A percentile compares a stretch with the other conserved stretches of the same genome.
phyloP scores from a whole-genome alignment of 2,329 filamentous ascomycete genomes.

The Trichothecium roseum region DNA sequence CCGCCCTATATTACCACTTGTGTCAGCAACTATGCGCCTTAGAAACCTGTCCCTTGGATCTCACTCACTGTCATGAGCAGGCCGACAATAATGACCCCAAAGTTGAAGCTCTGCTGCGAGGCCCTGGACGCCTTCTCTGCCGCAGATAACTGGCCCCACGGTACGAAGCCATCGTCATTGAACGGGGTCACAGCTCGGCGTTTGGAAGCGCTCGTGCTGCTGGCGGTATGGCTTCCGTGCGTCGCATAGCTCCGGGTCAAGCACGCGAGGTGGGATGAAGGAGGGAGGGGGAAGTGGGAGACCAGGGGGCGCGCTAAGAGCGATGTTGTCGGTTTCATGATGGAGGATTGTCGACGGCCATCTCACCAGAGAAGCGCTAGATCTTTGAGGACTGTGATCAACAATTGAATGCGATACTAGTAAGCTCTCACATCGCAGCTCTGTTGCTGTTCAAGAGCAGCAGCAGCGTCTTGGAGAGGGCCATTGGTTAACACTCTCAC shows the following conservation, averaged over 20 bases:
- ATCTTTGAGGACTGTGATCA: background rate
- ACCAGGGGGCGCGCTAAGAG: conserved; percentile 23
- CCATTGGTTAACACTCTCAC: conserved; percentile 14
- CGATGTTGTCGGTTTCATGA: conserved; percentile 34
- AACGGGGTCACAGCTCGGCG: conserved; percentile 69
- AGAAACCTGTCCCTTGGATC: conserved; percentile 1
- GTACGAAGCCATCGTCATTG: conserved; percentile 74
- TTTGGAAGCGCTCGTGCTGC: conserved; percentile 30
- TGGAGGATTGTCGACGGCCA: conserved; percentile 25
- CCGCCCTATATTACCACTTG: conserved; percentile 43
- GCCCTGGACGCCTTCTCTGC: conserved; percentile 74
- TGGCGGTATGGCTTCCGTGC: conserved; percentile 33
- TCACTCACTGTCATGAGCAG: conserved; percentile 60
- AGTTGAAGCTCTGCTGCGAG: conserved; percentile 85
- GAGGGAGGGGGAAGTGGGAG: conserved; percentile 11
- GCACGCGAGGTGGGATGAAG: conserved; percentile 16
- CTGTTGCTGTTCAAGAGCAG: background rate
- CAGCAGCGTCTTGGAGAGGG: background rate
- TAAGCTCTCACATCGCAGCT: background rate
- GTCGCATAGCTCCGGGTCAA: conserved; percentile 48
- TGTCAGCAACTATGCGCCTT: too few species aligned
- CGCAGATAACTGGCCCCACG: conserved; percentile 66
- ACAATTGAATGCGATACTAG: background rate
- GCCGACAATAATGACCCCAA: conserved; percentile 66
- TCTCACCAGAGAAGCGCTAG: conserved; percentile 14